Base-by-base conservation (phyloP, 257 asterid genomes). In the Solanum appendiculatum region DNA sequence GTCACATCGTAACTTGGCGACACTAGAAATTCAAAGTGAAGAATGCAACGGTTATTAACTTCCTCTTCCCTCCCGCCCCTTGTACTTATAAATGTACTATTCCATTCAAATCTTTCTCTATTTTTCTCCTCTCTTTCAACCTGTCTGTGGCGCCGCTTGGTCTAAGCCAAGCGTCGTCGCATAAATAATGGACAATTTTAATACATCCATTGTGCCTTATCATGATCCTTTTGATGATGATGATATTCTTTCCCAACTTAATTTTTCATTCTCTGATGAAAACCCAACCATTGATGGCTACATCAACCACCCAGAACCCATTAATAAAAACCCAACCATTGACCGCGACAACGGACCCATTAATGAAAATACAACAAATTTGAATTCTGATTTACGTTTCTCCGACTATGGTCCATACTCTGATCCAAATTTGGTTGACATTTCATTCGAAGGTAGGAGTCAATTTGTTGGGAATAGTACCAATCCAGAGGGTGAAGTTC, bases 1-100 rank as follows among this genome's bases (percentile, higher is more conserved):
- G 20, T 27, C 73, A 27, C 77, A 14, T 33, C 5, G 6, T 68
- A 68, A 29, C 31, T 68, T 68, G 12, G n/a, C 40, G 23, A 40
- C 58, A 40, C 14, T n/a, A 80, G 20, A 80, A 46, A 80, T 46
- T 80, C 42, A 48, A 80, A 80, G 12, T 46, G 85, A 80, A 80
- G 64, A 2, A 84, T 36, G 21, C 63, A 92, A 92, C 91, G 90
- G 95, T 88, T 23, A n/a, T 72, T 27, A 91, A 94, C 93, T 68
- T 91, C 90, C 87, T 33, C 75, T 72, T 44, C 82, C 5, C 86
- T 92, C 92, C 92, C 88, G 88, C 89, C 54, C 66, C 60, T 56
- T 34, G 20, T 63, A 51, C 9, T 60, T 60, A n/a, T 58, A 73
- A 5, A 12, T 37, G 23, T 44, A 20, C 83, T 34, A 11, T 23